Evolutionary conservation across 257 asterid species (phyloP).

Genomic region (Orobanche coerulescens): DNA sequence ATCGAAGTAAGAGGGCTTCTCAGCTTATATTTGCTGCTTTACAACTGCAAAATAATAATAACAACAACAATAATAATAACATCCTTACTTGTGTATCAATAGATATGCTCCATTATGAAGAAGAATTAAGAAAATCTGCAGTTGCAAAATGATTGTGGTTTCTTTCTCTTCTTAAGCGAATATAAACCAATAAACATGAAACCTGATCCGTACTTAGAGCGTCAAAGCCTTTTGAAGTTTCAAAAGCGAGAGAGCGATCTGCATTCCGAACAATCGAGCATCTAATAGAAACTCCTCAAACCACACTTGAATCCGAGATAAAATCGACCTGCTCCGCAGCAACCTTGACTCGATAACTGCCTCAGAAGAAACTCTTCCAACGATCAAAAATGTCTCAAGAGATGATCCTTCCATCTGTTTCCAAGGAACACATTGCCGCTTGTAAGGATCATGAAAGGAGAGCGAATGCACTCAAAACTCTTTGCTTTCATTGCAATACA

Average conservation of each 20-base stretch:
- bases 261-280: constrained; percentile 64
- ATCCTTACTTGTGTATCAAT: not conserved
- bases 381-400: constrained; percentile 61
- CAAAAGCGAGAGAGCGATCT: constrained; percentile 64
- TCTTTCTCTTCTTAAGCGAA: not conserved
- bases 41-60: not conserved
- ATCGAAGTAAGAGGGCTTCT: no score
- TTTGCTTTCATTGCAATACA: no score
- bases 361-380: constrained; percentile 87
- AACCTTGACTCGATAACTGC: constrained; percentile 71
- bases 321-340: constrained; percentile 47
- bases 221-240: constrained; percentile 50
- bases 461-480: no score
- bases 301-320: constrained; percentile 50
- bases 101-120: not conserved
- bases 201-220: not conserved
- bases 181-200: not conserved
- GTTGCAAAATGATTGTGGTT: not conserved
- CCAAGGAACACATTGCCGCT: constrained; percentile 12
- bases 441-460: constrained; percentile 13
- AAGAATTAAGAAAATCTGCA: not conserved
- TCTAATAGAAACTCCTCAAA: constrained; percentile 50
- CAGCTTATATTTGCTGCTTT: not conserved
- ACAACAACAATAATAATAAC: no score
- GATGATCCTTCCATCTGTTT: constrained; percentile 69